Percentiles rank a stretch among this genome's conserved stretches.
Evolutionary conservation across 2,329 filamentous ascomycete species (phyloP).

Genomic region (Gyromitra esculenta): DNA sequence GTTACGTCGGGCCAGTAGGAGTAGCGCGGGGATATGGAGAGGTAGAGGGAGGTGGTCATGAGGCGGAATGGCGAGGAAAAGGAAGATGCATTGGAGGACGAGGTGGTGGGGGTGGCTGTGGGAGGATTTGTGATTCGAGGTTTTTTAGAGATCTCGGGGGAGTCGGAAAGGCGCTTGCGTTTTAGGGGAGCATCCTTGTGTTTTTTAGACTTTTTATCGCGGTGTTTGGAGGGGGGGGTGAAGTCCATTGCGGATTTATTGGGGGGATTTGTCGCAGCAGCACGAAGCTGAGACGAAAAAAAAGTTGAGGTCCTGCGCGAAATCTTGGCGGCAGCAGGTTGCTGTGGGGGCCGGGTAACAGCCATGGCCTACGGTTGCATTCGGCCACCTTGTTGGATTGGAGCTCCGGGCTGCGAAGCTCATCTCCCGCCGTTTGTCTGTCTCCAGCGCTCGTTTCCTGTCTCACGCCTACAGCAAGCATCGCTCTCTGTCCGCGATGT

Average conservation of each 20-base stretch:
- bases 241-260: slow-evolving; percentile 15
- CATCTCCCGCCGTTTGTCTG: not conserved
- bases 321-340: slow-evolving; percentile 17
- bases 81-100: slow-evolving; percentile 16
- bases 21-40: slow-evolving; percentile 76
- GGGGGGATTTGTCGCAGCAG: not conserved
- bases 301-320: slow-evolving; percentile 13
- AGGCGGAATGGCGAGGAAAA: slow-evolving; percentile 74
- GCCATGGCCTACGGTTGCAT: not conserved
- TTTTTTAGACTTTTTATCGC: slow-evolving; percentile 59
- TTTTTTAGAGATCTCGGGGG: slow-evolving; percentile 37
- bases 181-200: slow-evolving; percentile 63
- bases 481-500: slow-evolving; percentile 58
- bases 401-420: not conserved
- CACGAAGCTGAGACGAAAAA: slow-evolving; percentile 10
- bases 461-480: not conserved
- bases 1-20: slow-evolving; percentile 69
- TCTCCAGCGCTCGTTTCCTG: not conserved
- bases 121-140: slow-evolving; percentile 57
- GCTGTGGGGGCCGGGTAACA: slow-evolving; percentile 42
- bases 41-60: slow-evolving; percentile 82
- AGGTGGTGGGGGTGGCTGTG: slow-evolving; percentile 48
- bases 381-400: slow-evolving; percentile 27
- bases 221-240: slow-evolving; percentile 47
- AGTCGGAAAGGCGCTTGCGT: slow-evolving; percentile 53